These are phyloP conservation scores for Clitoria ternatea DNA, from an alignment of 306 rosid genomes.

Conservation along the genomic window DNA sequence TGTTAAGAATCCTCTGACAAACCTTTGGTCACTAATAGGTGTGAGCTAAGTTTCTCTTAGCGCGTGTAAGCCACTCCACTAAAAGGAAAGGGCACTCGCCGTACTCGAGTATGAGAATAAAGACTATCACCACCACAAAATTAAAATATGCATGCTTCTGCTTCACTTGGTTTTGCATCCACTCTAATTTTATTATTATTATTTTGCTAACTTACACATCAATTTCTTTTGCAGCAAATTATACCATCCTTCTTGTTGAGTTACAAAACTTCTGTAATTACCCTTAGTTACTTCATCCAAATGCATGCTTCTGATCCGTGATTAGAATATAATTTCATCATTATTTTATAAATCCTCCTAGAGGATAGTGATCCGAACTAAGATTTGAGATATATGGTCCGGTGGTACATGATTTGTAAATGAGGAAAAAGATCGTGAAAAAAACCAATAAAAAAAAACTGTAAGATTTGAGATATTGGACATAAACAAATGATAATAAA, in stretches of 20 bases:
- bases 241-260: conserved; percentile 6
- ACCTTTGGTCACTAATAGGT: conserved; percentile 4
- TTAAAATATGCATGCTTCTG: conserved; percentile 12
- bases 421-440: too few species aligned
- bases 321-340: not conserved
- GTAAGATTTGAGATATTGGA: not conserved
- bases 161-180: not conserved
- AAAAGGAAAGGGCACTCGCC: not conserved
- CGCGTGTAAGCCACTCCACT: conserved; percentile 29
- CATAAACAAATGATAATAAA: not conserved
- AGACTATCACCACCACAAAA: not conserved
- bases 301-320: not conserved
- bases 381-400: not conserved
- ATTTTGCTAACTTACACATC: not conserved
- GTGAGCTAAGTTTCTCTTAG: not conserved
- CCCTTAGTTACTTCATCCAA: too few species aligned
- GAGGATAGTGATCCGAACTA: not conserved
- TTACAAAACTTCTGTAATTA: too few species aligned
- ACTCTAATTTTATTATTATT: not conserved
- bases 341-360: not conserved
- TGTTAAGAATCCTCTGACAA: conserved; percentile 1
- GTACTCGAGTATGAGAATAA: not conserved
- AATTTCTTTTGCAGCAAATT: not conserved
- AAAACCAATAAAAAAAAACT: too few species aligned
- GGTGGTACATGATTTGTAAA: too few species aligned